These are phyloP conservation scores for Sporothrix phasma DNA, from an alignment of 2,329 filamentous ascomycete genomes.

Conservation along the genomic window DNA sequence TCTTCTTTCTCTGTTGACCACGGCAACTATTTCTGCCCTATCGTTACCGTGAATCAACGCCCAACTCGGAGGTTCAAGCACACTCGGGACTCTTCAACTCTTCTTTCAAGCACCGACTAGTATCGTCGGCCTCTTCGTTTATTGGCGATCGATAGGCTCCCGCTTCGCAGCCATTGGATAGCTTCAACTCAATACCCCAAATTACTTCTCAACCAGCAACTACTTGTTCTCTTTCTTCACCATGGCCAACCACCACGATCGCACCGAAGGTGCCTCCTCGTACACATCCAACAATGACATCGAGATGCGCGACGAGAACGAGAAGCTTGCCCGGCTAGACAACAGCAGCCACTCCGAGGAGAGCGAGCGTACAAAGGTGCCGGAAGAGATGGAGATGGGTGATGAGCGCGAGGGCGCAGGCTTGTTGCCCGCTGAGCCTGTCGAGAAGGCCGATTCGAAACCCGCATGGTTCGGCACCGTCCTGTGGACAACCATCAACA, in stretches of 20 bases:
- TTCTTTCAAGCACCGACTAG: neutral
- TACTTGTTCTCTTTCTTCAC: neutral
- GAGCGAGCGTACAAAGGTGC: conserved; percentile 24
- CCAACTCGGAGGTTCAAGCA: conserved; percentile 17
- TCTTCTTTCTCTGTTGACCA: neutral
- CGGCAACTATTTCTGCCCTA: neutral
- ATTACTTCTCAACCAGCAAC: too few relatives aligned
- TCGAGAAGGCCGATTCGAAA: conserved; percentile 28
- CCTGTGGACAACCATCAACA: conserved; percentile 52
- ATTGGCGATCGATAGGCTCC: neutral
- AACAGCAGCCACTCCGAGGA: conserved; percentile 23
- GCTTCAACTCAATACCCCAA: neutral
- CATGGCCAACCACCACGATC: conserved; percentile 22
- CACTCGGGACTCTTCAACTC: neutral
- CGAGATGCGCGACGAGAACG: conserved; percentile 25
- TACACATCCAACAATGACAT: conserved; percentile 23
- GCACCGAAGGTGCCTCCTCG: conserved; percentile 25
- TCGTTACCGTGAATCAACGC: conserved; percentile 5
- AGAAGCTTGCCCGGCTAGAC: conserved; percentile 25
- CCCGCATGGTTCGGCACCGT: conserved; percentile 31
- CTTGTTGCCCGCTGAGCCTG: conserved; percentile 27
- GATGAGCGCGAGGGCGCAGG: conserved; percentile 33
- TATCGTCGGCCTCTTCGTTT: neutral
- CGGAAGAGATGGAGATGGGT: conserved; percentile 29
- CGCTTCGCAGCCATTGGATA: neutral